Conservation (phyloP, 257 asterid genomes). For the Przewalskia tangutica region DNA sequence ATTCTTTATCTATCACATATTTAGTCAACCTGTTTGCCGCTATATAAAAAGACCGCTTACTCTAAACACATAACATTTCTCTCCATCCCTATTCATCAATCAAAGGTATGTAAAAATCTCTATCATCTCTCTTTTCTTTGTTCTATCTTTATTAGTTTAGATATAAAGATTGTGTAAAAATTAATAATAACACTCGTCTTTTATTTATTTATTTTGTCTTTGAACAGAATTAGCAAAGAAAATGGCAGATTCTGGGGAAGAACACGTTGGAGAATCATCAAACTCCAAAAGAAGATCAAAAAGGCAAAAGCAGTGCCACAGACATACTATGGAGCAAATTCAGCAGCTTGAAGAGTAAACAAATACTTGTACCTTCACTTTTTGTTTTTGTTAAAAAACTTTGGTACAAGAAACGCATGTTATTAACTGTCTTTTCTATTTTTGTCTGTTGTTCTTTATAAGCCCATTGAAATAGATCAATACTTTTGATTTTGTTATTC, state of each 20-base stretch:
- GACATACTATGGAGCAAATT: constrained; percentile 55
- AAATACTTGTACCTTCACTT: background rate
- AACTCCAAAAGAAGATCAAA: constrained; percentile 20
- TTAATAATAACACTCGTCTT: background rate
- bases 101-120: background rate
- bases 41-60: background rate
- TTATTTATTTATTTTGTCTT: no score
- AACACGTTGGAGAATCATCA: constrained; percentile 17
- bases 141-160: background rate
- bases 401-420: background rate
- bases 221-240: background rate
- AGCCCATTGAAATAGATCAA: background rate
- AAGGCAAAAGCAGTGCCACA: constrained; percentile 35
- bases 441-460: background rate
- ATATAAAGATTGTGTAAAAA: background rate
- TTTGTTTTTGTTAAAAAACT: background rate
- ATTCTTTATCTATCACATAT: background rate
- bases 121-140: background rate
- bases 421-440: background rate
- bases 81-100: background rate
- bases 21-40: background rate
- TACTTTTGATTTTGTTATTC: background rate
- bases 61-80: background rate
- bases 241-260: constrained; percentile 32
- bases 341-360: constrained; percentile 56